These are phyloP conservation scores for Fonsecaea pedrosoi DNA, from an alignment of 2,329 filamentous ascomycete species.

Conservation along the genomic window DNA sequence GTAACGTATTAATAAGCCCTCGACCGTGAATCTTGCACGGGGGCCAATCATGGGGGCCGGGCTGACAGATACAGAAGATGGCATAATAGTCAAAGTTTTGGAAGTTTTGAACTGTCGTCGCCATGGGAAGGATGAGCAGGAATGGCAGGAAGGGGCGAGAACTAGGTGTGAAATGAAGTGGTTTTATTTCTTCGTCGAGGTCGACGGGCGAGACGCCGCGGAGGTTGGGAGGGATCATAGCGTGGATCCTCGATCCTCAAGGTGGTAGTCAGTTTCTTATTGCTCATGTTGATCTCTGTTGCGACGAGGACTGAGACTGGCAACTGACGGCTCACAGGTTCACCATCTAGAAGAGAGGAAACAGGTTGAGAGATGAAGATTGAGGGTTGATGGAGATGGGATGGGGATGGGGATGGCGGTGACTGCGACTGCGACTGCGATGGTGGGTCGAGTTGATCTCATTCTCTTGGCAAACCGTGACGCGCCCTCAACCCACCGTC, in stretches of 20 bases:
- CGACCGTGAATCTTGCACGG: neutral
- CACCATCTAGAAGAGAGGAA: neutral
- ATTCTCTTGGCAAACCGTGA: constrained; percentile 19
- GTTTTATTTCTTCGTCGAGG: neutral
- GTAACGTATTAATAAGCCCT: constrained; percentile 1
- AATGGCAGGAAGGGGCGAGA: neutral
- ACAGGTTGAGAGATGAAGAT: neutral
- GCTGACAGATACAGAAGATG: neutral
- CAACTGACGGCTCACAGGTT: too few relatives aligned
- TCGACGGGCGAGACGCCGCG: neutral
- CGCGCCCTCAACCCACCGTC: constrained; percentile 8
- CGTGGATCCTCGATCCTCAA: neutral
- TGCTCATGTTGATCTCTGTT: neutral
- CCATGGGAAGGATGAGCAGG: constrained; percentile 3
- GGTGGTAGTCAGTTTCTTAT: neutral
- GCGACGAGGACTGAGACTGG: neutral
- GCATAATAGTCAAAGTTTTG: constrained; percentile 1
- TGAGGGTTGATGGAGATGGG: neutral
- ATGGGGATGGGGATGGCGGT: neutral
- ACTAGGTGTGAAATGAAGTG: neutral
- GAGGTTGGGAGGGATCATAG: neutral
- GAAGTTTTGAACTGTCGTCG: constrained; percentile 7
- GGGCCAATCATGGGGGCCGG: neutral
- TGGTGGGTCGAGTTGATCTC: constrained; percentile 7
- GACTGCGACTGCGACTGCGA: neutral